Evolutionary conservation across 2,329 filamentous ascomycete genomes (phyloP), one percentile per base, ranked within the genome.

Genomic region (Tympanopsis confertula): DNA sequence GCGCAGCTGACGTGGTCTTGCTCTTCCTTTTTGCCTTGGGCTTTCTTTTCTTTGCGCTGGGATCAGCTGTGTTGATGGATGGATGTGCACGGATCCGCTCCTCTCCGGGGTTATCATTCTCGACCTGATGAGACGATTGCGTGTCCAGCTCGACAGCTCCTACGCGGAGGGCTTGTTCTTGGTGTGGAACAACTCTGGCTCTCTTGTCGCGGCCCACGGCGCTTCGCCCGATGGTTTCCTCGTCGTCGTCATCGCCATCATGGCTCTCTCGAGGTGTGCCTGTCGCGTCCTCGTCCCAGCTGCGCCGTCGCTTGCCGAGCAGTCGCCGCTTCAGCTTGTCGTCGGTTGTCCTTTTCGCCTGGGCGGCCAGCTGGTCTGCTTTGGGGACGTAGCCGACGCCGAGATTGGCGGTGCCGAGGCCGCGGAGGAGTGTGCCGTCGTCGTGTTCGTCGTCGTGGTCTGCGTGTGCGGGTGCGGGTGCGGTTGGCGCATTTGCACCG

Each of bases 341-440:
- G 47, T 37, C 47, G 50, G 39, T 56, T 50, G 37, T 50, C 46
- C 18, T 47, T 39, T 38, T 49, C 20, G 48, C 44, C 19, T 45
- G 47, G 47, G 39, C 7, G 47, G 19, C 47, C 38, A 13, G 48
- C 50, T 13, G 24, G 35, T 32, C 28, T 5, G 38, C 39, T 5
- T 53, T 44, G 3, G 56, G 46, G 7, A 53, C 48, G 47, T 59
- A 65, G 5, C 65, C 65, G 7, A 68, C 45, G 24, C 65, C 66
- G 18, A 58, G 54, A 46, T 64, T 65, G 26, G 52, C 51, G 5
- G 45, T 37, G 5, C 28, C 20, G 26, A 19, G 5, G 39, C 19
- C 35, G 26, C 45, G 44, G 19, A 44, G 20, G 10, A 37, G 42
- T 3, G 44, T 44, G 5, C 46, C 43, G 20, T 54, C 36, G 38